Evolutionary conservation across 257 asterid genomes (phyloP).

Genomic region (Scutellaria baicalensis): DNA sequence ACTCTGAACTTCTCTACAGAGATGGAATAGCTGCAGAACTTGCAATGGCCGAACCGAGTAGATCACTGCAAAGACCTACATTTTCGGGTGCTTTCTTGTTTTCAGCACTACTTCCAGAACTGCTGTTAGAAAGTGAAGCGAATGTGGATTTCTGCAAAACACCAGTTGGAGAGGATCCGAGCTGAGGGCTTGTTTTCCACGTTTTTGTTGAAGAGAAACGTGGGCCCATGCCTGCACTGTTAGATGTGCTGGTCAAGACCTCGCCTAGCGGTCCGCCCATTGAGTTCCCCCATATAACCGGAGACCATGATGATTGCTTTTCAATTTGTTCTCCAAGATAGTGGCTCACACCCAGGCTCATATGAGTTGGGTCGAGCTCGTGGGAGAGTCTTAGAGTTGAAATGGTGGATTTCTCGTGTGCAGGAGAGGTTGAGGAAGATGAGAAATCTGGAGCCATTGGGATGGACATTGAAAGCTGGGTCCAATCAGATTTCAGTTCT

Average conservation of each 20-base stretch:
- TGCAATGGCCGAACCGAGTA: slow-evolving; percentile 36
- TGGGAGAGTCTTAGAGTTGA: slow-evolving; percentile 49
- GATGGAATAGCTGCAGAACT: slow-evolving; percentile 42
- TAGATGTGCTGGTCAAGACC: slow-evolving; percentile 49
- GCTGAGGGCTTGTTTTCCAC: slow-evolving; percentile 34
- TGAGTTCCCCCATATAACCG: slow-evolving; percentile 62
- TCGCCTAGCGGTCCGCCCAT: slow-evolving; percentile 87
- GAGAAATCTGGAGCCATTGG: slow-evolving; percentile 57
- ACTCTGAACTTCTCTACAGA: slow-evolving; percentile 1
- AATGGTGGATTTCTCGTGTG: slow-evolving; percentile 38
- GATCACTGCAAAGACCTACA: slow-evolving; percentile 29
- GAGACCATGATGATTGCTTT: slow-evolving; percentile 52
- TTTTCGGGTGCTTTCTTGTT: slow-evolving; percentile 36
- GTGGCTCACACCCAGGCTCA: slow-evolving; percentile 49
- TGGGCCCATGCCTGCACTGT: slow-evolving; percentile 11
- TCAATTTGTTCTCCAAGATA: slow-evolving; percentile 20
- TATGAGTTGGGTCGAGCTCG: slow-evolving; percentile 48
- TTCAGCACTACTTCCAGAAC: slow-evolving; percentile 55
- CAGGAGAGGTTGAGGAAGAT: slow-evolving; percentile 48
- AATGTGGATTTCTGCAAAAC: slow-evolving; percentile 65
- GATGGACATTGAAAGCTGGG: slow-evolving; percentile 88
- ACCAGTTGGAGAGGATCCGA: slow-evolving; percentile 67
- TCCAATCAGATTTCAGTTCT: slow-evolving; percentile 70
- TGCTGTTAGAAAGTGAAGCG: slow-evolving; percentile 64
- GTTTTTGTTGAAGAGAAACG: slow-evolving; percentile 22